Conservation (phyloP, 2,329 filamentous ascomycete species). For the Alternaria metachromatica region DNA sequence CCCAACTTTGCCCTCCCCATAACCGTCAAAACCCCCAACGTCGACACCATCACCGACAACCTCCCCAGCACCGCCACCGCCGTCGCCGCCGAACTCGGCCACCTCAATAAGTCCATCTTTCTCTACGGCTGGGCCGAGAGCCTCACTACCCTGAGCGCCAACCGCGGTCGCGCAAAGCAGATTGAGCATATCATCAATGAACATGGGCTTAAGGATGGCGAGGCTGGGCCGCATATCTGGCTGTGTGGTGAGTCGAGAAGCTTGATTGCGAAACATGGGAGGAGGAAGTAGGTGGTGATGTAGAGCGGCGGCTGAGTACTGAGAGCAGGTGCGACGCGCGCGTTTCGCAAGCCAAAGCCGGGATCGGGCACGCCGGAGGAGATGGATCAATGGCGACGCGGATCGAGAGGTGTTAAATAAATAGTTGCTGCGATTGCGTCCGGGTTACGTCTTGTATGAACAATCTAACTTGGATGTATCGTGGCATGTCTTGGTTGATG, state of each 20-base stretch:
- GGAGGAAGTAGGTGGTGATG: slow-evolving; percentile 19
- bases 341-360: too few species aligned
- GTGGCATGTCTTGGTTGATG: too few species aligned
- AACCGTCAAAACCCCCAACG: slow-evolving; percentile 56
- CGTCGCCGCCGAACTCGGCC: slow-evolving; percentile 59
- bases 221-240: slow-evolving; percentile 68
- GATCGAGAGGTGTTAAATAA: too few species aligned
- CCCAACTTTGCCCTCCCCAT: slow-evolving; percentile 67
- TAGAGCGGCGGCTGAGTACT: too few species aligned
- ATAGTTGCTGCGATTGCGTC: too few species aligned
- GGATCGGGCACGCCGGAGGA: too few species aligned
- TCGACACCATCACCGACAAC: slow-evolving; percentile 41
- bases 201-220: slow-evolving; percentile 57
- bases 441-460: too few species aligned
- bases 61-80: slow-evolving; percentile 56
- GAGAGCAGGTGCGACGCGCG: too few species aligned
- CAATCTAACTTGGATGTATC: too few species aligned
- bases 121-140: slow-evolving; percentile 71
- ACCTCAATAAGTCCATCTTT: slow-evolving; percentile 73
- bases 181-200: slow-evolving; percentile 67
- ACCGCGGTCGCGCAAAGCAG: slow-evolving; percentile 70
- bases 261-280: slow-evolving; percentile 65
- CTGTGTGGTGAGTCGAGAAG: slow-evolving; percentile 69
- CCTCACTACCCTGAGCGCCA: slow-evolving; percentile 73
- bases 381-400: too few species aligned